Base-by-base conservation (phyloP, 1,284 basidiomycete genomes). In the Leccinum pseudoinsigne region DNA sequence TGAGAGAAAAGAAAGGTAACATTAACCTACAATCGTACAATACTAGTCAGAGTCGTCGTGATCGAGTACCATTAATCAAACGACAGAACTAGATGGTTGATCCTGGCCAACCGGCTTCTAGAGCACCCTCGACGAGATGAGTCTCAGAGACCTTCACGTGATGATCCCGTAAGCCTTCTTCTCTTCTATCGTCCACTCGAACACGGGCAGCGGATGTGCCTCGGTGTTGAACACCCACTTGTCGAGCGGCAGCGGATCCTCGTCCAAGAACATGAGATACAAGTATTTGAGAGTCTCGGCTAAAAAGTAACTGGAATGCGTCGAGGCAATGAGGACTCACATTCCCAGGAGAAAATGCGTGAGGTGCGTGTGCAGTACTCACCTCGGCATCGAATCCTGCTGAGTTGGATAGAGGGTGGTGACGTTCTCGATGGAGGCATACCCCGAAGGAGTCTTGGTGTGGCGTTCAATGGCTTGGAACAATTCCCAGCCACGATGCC, bases 171-270 rank as follows among this genome's bases (percentile, higher is more conserved):
- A 86, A 60, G 71, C 72, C 60, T 71, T 66, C 62, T 77, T 79
- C 72, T 88, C 86, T 63, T 77, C 70, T 31, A 69, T 65, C 12
- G 81, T 81, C 89, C 87, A 92, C 62, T 82, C 73, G 70, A 92
- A 91, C n/a, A 91, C 79, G 10, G 90, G 91, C 2, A 93, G 75
- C 1, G 90, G 83, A 68, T 94, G 92, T 5, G 89, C 92, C 74
- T 94, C 94, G 5, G 93, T 95, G 72, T 92, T 95, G 72, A 94
- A 89, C 23, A 94, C 90, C 85, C 89, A 94, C 62, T 84, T 75
- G 67, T 90, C 85, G 50, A 93, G 76, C 3, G 89, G 86, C 28
- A 92, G 67, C 2, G 80, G 74, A 53, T 87, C 86, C 40, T 84
- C 79, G 60, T 86, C 82, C 40, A 68, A 74, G 71, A 88, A 89